Base-by-base conservation (phyloP, 2,329 filamentous ascomycete genomes). In the Fragosphaeria purpurea region DNA sequence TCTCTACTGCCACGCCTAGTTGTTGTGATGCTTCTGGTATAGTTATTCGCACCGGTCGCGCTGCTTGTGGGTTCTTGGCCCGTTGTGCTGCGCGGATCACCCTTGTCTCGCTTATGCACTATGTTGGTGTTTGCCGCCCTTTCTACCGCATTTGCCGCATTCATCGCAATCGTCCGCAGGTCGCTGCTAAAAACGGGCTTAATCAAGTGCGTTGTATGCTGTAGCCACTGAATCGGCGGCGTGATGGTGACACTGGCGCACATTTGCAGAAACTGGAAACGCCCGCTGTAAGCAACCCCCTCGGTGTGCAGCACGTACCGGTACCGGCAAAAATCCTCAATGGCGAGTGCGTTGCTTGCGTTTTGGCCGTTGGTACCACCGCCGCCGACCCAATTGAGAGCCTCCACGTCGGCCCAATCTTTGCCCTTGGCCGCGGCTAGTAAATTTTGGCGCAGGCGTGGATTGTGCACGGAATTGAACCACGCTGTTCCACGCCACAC, bases 401-500 rank as follows among this genome's bases (percentile, higher is more conserved):
- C 53, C 57, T 72, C 63, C 3, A 76, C 66, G 60, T 77, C 73
- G 2, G 74, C 73, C 73, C 74, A 77, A 5, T 58, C 55, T 49
- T 67, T 61, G 22, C 56, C 64, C 33, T 63, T 61, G 9, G 69
- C 58, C 4, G 54, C 57, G 0, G 53, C 52, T 0, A 74, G 51
- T 3, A 74, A 66, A 47, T 71, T 66, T 44, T 69, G 66, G 11
- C 72, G 67, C 47, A 69, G 56, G 0, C 65, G 66, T 1, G 65
- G 66, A 48, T 66, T 67, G 56, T 67, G 63, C 53, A 68, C 63
- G 57, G 65, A 67, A 64, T 71, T 75, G 67, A 73, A 77, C 67
- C 69, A 71, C 6, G 67, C 59, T 4, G 75, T 77, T 10, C 75
- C 75, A 51, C 75, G 67, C 75, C 74, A 77, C 2, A 75, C 65